Evolutionary conservation across 768 basidiomycete species (phyloP).

Genomic region (Amanita phalloides): DNA sequence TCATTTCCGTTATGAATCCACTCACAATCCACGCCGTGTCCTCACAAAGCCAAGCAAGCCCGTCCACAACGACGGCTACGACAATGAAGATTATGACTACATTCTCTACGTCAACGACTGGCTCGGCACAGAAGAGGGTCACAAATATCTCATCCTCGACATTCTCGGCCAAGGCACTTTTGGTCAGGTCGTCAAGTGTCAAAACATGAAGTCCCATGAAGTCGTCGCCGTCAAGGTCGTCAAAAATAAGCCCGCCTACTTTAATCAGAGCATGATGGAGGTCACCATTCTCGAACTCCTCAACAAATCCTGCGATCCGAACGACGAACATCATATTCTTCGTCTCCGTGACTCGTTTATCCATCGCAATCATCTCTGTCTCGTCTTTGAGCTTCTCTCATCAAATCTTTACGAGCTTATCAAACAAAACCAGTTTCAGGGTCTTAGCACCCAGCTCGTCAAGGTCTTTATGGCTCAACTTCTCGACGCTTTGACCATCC

Average conservation of each 20-base stretch:
- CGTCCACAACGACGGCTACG: slow-evolving; percentile 90
- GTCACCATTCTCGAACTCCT: slow-evolving; percentile 95
- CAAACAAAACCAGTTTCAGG: slow-evolving; percentile 99
- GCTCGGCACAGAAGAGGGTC: slow-evolving; percentile 87
- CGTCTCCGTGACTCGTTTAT: slow-evolving; percentile 94
- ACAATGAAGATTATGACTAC: slow-evolving; percentile 99
- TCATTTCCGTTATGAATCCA: slow-evolving; percentile 86
- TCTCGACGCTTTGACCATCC: slow-evolving; percentile 80
- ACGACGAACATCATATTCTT: slow-evolving; percentile 94
- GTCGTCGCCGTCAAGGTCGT: slow-evolving; percentile 99
- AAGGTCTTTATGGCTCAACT: slow-evolving; percentile 98
- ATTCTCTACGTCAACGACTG: slow-evolving; percentile 99
- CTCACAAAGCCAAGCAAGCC: slow-evolving; percentile 97
- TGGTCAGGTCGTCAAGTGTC: slow-evolving; percentile 98
- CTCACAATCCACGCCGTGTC: slow-evolving; percentile 91
- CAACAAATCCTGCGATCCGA: slow-evolving; percentile 88
- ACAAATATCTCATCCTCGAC: slow-evolving; percentile 98
- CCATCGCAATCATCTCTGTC: slow-evolving; percentile 91
- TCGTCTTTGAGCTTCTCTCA: slow-evolving; percentile 94
- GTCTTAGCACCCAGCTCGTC: slow-evolving; percentile 91
- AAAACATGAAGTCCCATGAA: slow-evolving; percentile 99
- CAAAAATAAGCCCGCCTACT: slow-evolving; percentile 99
- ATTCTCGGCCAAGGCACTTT: slow-evolving; percentile 98
- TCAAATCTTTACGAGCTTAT: slow-evolving; percentile 98
- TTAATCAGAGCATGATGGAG: slow-evolving; percentile 99